These are phyloP conservation scores for Aspergillus pseudoglaucus DNA, from an alignment of 2,329 filamentous ascomycete species.

Conservation along the genomic window DNA sequence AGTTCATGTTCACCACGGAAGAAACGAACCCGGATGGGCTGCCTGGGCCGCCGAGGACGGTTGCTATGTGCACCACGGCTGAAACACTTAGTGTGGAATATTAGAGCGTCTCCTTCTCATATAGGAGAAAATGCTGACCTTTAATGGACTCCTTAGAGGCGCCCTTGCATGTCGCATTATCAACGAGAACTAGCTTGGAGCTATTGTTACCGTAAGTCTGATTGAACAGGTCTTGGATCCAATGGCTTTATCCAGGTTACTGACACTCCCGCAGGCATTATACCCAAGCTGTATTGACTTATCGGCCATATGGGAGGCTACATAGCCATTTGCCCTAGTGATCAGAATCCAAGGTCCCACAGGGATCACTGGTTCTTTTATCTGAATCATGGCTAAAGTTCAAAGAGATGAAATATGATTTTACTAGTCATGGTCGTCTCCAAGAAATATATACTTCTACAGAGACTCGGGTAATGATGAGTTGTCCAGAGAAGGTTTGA, in stretches of 20 bases:
- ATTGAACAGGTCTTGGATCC: neutral
- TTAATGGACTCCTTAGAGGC: neutral
- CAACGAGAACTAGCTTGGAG: neutral
- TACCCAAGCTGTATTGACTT: conserved; percentile 1
- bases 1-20: neutral
- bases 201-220: neutral
- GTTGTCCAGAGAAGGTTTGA: too few relatives aligned
- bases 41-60: neutral
- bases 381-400: too few relatives aligned
- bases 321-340: conserved; percentile 6
- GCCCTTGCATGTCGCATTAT: neutral
- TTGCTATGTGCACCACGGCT: neutral
- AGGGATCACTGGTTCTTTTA: neutral
- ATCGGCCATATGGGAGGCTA: conserved; percentile 4
- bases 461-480: too few relatives aligned
- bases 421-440: too few relatives aligned
- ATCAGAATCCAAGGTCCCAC: neutral
- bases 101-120: neutral
- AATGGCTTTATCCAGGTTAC: neutral
- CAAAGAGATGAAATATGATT: too few relatives aligned
- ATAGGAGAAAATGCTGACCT: neutral
- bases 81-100: neutral
- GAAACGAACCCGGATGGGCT: neutral
- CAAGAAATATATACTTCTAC: too few relatives aligned
- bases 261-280: conserved; percentile 1